Conservation (phyloP, 169 alveolate species). For the Cryptosporidium parvum region DNA sequence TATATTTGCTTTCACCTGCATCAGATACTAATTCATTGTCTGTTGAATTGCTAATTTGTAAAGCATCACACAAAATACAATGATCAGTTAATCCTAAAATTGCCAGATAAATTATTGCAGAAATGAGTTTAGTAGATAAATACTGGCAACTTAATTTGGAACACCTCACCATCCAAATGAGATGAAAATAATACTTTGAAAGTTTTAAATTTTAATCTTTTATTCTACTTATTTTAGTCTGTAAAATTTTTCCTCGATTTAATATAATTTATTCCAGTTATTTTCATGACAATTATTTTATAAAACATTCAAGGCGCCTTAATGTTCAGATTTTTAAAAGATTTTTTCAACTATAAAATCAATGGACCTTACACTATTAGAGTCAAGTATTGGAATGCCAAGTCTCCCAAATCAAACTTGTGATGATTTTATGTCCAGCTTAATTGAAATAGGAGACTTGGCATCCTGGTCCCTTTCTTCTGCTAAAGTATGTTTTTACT, state of each 20-base stretch:
- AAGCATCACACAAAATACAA: not conserved
- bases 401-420: conserved; percentile 17
- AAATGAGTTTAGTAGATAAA: not conserved
- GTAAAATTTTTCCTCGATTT: not conserved
- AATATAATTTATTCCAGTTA: conserved; percentile 20
- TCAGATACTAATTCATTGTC: conserved; percentile 19
- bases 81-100: not conserved
- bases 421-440: conserved; percentile 29
- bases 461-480: conserved; percentile 76
- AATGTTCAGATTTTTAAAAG: not conserved
- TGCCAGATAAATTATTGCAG: not conserved
- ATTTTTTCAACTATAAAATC: not conserved
- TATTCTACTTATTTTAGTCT: not conserved
- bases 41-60: not conserved
- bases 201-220: not conserved
- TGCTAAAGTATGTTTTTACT: conserved; percentile 38
- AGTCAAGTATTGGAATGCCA: conserved; percentile 51
- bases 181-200: not conserved
- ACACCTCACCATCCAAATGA: conserved; percentile 22
- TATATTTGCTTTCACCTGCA: conserved; percentile 41
- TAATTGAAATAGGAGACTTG: conserved; percentile 62
- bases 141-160: not conserved
- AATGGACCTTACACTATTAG: conserved; percentile 52
- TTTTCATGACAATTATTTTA: conserved; percentile 30
- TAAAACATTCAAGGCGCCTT: conserved; percentile 22